phyloP scores from a whole-genome alignment of 257 asterid genomes.

The Haberlea rhodopensis region DNA sequence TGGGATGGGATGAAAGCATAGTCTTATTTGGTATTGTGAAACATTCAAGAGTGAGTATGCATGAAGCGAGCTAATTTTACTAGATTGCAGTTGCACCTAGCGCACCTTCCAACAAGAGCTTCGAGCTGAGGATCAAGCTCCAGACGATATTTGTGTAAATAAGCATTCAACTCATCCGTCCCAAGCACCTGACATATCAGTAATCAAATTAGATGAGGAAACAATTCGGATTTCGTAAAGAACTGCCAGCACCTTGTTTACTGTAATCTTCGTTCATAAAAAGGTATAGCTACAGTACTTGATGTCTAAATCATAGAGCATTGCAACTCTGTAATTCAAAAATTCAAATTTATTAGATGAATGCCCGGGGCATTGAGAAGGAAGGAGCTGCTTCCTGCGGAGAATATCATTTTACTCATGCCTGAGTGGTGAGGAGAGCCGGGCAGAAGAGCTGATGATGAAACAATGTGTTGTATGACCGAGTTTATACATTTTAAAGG shows the following conservation, averaged over 20 bases:
- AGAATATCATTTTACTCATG: background rate
- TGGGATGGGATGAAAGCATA: background rate
- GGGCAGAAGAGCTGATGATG: background rate
- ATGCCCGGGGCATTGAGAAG: background rate
- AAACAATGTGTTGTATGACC: background rate
- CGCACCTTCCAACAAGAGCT: constrained; percentile 92
- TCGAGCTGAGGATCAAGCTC: constrained; percentile 91
- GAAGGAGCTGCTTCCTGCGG: background rate
- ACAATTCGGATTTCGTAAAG: background rate
- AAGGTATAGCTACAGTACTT: background rate
- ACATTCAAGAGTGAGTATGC: background rate
- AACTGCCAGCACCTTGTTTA: background rate
- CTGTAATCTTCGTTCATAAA: background rate
- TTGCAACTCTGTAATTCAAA: constrained; percentile 7
- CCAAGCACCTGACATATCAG: constrained; percentile 74
- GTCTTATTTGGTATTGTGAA: background rate
- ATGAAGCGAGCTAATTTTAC: background rate
- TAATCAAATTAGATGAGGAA: constrained; percentile 10
- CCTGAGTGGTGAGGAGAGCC: background rate
- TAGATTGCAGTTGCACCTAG: constrained; percentile 12
- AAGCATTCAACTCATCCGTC: constrained; percentile 90
- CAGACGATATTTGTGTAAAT: constrained; percentile 74
- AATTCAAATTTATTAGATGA: background rate
- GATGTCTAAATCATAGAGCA: background rate
- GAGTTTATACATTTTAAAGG: background rate